phyloP scores from a whole-genome alignment of 2,329 filamentous ascomycete species.

The Pestalotiopsis fici region DNA sequence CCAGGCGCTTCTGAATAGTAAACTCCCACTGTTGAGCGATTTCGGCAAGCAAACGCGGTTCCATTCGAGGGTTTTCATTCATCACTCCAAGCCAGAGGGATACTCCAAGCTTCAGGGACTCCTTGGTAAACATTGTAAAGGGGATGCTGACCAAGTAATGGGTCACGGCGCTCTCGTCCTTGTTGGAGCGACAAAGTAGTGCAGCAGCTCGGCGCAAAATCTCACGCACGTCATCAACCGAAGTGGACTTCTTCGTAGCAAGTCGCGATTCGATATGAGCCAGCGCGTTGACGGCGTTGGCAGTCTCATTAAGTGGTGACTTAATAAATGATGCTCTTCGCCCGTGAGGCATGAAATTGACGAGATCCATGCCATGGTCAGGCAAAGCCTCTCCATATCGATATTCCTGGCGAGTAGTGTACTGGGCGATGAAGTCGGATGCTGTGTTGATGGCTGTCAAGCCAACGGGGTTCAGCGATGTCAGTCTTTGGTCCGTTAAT shows the following conservation, averaged over 20 bases:
- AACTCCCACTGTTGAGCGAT: slow-evolving; percentile 90
- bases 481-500: slow-evolving; percentile 80
- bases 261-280: slow-evolving; percentile 73
- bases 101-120: slow-evolving; percentile 92
- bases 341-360: slow-evolving; percentile 59
- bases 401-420: slow-evolving; percentile 95
- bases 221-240: slow-evolving; percentile 75
- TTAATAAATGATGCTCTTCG: slow-evolving; percentile 54
- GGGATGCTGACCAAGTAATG: slow-evolving; percentile 91
- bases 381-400: slow-evolving; percentile 78
- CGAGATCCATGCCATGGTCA: slow-evolving; percentile 67
- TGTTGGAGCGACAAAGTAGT: slow-evolving; percentile 76
- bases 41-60: slow-evolving; percentile 81
- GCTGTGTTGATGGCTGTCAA: slow-evolving; percentile 82
- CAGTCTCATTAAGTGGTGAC: slow-evolving; percentile 53
- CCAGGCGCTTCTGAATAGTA: slow-evolving; percentile 74
- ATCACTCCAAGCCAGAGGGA: slow-evolving; percentile 97
- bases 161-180: slow-evolving; percentile 76
- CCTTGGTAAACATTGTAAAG: slow-evolving; percentile 89
- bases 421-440: slow-evolving; percentile 95
- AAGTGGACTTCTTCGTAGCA: slow-evolving; percentile 66
- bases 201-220: slow-evolving; percentile 83
- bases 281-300: slow-evolving; percentile 65
- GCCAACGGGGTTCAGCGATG: slow-evolving; percentile 75
- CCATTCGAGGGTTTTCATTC: slow-evolving; percentile 89